Percentiles rank a stretch among this genome's conserved stretches.
Conservation (phyloP, 1,284 basidiomycete species). For the Cryptococcus jaspeensis region DNA sequence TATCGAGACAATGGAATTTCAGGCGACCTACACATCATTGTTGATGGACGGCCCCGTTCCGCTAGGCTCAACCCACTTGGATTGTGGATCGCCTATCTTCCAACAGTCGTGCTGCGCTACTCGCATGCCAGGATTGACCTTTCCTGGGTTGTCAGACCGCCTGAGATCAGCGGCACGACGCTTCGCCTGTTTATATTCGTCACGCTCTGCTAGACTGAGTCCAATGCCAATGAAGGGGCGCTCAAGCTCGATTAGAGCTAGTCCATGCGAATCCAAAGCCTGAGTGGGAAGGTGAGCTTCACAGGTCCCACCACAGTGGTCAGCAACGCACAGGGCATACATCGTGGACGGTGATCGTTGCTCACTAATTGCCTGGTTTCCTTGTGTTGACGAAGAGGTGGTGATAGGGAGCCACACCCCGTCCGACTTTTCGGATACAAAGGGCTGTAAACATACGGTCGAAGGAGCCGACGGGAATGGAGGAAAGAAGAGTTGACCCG, state of each 20-base stretch:
- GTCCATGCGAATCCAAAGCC: neutral
- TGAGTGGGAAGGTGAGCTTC: too few relatives aligned
- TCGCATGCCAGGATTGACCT: constrained; percentile 4
- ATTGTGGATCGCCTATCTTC: constrained; percentile 28
- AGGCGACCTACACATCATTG: constrained; percentile 26
- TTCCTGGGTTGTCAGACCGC: neutral
- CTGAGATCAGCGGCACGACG: constrained; percentile 1
- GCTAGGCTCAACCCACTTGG: constrained; percentile 31
- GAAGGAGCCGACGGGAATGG: neutral
- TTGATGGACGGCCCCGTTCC: constrained; percentile 17
- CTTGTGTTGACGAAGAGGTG: too few relatives aligned
- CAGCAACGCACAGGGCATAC: too few relatives aligned
- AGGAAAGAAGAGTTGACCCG: neutral
- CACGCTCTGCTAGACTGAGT: constrained; percentile 6
- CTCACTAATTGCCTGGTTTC: too few relatives aligned
- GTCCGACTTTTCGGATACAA: too few relatives aligned
- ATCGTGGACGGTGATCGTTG: too few relatives aligned
- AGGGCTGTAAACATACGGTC: too few relatives aligned
- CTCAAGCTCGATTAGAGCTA: constrained; percentile 4
- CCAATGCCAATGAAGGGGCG: constrained; percentile 7
- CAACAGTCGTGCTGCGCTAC: constrained; percentile 25
- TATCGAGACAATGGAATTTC: neutral
- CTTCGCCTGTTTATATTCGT: constrained; percentile 4
- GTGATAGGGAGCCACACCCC: too few relatives aligned
- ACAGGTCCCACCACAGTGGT: too few relatives aligned